Conservation (phyloP, 2,329 filamentous ascomycete genomes). For the Aureobasidium sp. region DNA sequence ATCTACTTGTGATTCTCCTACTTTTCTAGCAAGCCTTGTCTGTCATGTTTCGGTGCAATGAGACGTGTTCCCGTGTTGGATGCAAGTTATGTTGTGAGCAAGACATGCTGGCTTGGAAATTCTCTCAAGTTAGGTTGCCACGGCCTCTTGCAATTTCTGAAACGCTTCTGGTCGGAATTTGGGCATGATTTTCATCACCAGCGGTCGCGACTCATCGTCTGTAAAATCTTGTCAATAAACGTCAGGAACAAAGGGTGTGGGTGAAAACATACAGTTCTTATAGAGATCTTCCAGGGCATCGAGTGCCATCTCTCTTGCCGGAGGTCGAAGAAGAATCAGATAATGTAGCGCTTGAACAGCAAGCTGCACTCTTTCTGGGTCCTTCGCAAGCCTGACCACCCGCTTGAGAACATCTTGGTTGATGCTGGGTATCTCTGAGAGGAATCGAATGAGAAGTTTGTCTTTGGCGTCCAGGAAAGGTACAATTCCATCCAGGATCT, state of each 20-base stretch:
- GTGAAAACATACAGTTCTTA: constrained; percentile 37
- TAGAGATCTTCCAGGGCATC: constrained; percentile 52
- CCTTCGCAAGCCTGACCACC: constrained; percentile 55
- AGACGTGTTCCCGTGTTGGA: background rate
- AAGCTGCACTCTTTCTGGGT: constrained; percentile 54
- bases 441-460: constrained; percentile 69
- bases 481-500: constrained; percentile 78
- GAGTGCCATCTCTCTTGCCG: constrained; percentile 47
- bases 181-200: constrained; percentile 44
- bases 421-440: constrained; percentile 83
- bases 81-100: background rate
- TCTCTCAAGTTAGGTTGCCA: background rate
- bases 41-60: background rate
- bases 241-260: background rate
- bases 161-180: constrained; percentile 47
- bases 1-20: background rate
- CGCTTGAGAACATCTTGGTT: constrained; percentile 62
- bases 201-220: constrained; percentile 38
- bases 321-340: constrained; percentile 50
- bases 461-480: constrained; percentile 88
- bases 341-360: constrained; percentile 51
- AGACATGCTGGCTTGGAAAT: background rate
- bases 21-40: background rate
- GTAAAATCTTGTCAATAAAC: background rate
- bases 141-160: constrained; percentile 16